These are phyloP conservation scores for Discostella pseudostelligera DNA, from an alignment of 108 stramenopile species.

Conservation along the genomic window DNA sequence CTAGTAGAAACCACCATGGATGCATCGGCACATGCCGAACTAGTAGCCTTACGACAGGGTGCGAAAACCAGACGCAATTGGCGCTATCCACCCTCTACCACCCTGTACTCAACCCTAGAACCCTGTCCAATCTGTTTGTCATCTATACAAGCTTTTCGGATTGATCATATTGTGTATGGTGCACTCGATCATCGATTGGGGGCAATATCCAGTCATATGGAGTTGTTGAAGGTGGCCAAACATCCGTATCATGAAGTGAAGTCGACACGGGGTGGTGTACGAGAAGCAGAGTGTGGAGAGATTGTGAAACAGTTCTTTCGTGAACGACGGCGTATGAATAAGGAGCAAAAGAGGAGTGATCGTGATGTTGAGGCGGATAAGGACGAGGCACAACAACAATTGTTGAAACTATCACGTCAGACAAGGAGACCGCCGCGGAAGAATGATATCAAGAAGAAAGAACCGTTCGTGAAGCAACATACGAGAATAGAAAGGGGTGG, in stretches of 20 bases:
- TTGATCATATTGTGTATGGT: constrained; percentile 76
- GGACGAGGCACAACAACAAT: too few species aligned
- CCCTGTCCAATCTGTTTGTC: constrained; percentile 89
- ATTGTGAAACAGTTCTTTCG: constrained; percentile 80
- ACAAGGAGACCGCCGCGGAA: neutral
- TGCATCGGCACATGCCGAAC: constrained; percentile 89
- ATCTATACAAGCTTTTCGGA: constrained; percentile 83
- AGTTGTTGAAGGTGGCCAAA: constrained; percentile 56
- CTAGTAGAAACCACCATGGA: constrained; percentile 70
- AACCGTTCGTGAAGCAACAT: too few species aligned
- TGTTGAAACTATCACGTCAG: neutral
- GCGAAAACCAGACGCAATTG: constrained; percentile 62
- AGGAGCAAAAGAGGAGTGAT: neutral
- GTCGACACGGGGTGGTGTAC: constrained; percentile 60
- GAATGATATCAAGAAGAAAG: too few species aligned
- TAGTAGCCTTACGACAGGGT: constrained; percentile 67
- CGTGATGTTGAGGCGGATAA: neutral
- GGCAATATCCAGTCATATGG: constrained; percentile 67
- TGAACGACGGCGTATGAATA: constrained; percentile 40
- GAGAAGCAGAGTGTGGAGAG: constrained; percentile 54
- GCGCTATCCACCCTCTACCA: constrained; percentile 68
- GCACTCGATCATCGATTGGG: constrained; percentile 80
- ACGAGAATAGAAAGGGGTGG: too few species aligned
- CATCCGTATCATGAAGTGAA: constrained; percentile 85
- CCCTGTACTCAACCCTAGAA: constrained; percentile 84